These are phyloP conservation scores for Penicillium bialowiezense DNA, from an alignment of 495 filamentous ascomycete genomes.

Conservation along the genomic window DNA sequence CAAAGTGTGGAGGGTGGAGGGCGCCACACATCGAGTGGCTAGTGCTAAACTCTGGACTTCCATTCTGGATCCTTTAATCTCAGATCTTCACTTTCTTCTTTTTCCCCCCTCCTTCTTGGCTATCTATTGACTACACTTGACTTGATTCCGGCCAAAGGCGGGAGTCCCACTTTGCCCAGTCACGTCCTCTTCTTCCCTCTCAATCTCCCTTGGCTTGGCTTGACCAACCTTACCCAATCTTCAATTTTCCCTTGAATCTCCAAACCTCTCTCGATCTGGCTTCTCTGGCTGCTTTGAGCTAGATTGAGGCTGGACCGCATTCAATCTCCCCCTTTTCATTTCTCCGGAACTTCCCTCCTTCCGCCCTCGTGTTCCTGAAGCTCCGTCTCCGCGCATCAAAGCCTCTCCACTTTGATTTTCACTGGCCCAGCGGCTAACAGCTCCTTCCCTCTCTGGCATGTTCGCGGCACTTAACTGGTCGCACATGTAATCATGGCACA, in stretches of 20 bases:
- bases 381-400: constrained; percentile 5
- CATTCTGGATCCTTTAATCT: constrained; percentile 14
- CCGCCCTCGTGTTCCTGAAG: constrained; percentile 8
- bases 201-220: constrained; percentile 9
- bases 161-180: too few relatives aligned
- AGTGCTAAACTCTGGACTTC: constrained; percentile 9
- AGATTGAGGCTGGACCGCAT: neutral
- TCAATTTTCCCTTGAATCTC: constrained; percentile 1
- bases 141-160: neutral
- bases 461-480: constrained; percentile 35
- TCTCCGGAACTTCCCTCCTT: constrained; percentile 6
- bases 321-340: constrained; percentile 9
- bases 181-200: constrained; percentile 2
- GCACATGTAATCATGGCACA: constrained; percentile 51
- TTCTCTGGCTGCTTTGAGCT: constrained; percentile 6
- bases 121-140: neutral
- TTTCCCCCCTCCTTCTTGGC: constrained; percentile 12
- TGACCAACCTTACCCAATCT: neutral
- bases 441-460: constrained; percentile 35
- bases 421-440: constrained; percentile 17
- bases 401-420: constrained; percentile 28
- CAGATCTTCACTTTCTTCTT: constrained; percentile 11
- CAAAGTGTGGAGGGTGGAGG: constrained; percentile 8
- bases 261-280: constrained; percentile 2
- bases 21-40: constrained; percentile 12